Conservation (phyloP, 163 green algal species). For the Volvox carteri region DNA sequence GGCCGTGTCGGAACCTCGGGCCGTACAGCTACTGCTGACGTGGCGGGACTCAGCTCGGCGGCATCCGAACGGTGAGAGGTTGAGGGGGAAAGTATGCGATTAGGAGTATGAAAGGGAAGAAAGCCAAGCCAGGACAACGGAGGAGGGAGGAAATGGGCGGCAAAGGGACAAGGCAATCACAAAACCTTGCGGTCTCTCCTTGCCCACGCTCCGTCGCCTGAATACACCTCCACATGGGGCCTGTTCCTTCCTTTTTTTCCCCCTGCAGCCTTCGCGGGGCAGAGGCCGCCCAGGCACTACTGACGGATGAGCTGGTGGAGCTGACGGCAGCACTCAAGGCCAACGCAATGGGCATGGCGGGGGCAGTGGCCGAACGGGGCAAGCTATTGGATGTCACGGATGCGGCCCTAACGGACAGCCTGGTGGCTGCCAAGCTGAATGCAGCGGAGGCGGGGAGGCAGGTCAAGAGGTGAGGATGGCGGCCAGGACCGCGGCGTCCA, state of each 20-base stretch:
- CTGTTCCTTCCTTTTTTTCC: background rate
- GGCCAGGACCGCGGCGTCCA: no score
- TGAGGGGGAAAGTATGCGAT: no score
- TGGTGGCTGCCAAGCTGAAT: conserved; percentile 55
- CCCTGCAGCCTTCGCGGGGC: conserved; percentile 54
- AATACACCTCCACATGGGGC: no score
- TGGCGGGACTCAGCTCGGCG: conserved; percentile 8
- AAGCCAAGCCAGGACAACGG: no score
- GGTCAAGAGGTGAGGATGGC: conserved; percentile 55
- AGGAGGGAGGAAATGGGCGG: no score
- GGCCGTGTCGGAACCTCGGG: background rate
- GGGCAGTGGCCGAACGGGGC: conserved; percentile 64
- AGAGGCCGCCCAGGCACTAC: conserved; percentile 72
- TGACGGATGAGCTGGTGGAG: conserved; percentile 83
- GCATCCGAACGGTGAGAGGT: conserved; percentile 11
- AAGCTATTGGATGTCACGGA: conserved; percentile 80
- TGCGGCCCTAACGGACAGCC: conserved; percentile 68
- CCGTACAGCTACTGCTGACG: background rate
- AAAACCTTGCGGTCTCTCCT: no score
- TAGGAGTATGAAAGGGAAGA: background rate
- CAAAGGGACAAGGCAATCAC: no score
- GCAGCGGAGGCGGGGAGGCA: conserved; percentile 63
- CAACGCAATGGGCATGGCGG: conserved; percentile 75
- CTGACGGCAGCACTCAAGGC: conserved; percentile 78
- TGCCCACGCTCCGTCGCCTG: no score